phyloP scores from a whole-genome alignment of 345 rosid species.

The Aquilaria yunnanensis region DNA sequence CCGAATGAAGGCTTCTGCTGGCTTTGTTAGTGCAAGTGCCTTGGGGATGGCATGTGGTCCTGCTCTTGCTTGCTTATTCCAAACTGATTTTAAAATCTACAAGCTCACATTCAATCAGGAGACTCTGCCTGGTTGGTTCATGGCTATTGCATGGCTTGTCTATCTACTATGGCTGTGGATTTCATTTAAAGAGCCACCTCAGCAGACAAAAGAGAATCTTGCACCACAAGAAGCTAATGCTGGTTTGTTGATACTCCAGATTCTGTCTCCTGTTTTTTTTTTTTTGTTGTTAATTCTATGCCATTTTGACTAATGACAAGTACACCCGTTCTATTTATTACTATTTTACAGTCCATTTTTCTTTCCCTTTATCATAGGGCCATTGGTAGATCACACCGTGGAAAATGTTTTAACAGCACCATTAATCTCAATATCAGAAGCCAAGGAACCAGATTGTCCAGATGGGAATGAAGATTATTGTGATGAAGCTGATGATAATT shows the following conservation, averaged over 20 bases:
- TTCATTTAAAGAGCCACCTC: constrained; percentile 57
- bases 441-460: constrained; percentile 27
- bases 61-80: constrained; percentile 75
- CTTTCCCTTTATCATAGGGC: constrained; percentile 22
- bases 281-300: background rate
- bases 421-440: constrained; percentile 33
- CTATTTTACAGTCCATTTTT: background rate
- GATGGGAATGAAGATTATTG: constrained; percentile 34
- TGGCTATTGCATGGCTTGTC: constrained; percentile 64
- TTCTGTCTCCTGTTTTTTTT: background rate
- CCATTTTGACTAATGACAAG: background rate
- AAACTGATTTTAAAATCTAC: constrained; percentile 54
- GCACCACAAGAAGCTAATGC: constrained; percentile 25
- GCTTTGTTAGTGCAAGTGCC: constrained; percentile 89
- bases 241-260: constrained; percentile 25
- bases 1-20: constrained; percentile 78
- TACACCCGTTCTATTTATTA: background rate
- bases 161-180: constrained; percentile 54
- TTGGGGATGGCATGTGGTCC: constrained; percentile 95
- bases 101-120: constrained; percentile 56
- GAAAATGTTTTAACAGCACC: constrained; percentile 46
- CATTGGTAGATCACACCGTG: constrained; percentile 32
- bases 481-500: constrained; percentile 43
- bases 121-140: constrained; percentile 79
- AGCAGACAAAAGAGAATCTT: constrained; percentile 24